These are phyloP conservation scores for Penicillium sp. DNA, from an alignment of 2,329 filamentous ascomycete genomes.

Conservation along the genomic window DNA sequence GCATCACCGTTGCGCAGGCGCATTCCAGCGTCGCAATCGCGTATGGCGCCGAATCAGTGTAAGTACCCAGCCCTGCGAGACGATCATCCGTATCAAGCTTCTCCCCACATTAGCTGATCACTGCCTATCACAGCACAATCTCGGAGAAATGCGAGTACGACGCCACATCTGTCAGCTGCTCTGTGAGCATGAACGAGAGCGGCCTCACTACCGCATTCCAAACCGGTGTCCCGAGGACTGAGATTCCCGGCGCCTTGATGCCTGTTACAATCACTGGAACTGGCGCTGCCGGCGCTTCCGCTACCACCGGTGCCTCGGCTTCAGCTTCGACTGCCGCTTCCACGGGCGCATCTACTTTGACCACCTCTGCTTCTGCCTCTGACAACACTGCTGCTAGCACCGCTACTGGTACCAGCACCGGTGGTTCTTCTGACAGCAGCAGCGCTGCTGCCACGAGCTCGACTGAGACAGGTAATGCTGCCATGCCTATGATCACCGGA, in stretches of 20 bases:
- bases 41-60: not conserved
- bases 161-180: not conserved
- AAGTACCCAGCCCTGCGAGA: not conserved
- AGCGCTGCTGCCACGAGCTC: slow-evolving; percentile 7
- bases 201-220: not conserved
- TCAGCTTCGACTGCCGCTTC: slow-evolving; percentile 6
- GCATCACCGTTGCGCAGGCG: slow-evolving; percentile 2
- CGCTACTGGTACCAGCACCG: slow-evolving; percentile 4
- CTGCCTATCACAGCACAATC: not conserved
- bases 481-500: slow-evolving; percentile 17
- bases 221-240: not conserved
- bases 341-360: not conserved
- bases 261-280: slow-evolving; percentile 7
- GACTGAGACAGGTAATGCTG: slow-evolving; percentile 14
- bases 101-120: slow-evolving; percentile 3
- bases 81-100: not conserved
- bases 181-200: not conserved
- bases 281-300: not conserved
- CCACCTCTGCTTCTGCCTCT: slow-evolving; percentile 2
- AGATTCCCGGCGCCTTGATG: slow-evolving; percentile 4
- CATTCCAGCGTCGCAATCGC: not conserved
- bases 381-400: not conserved
- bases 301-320: slow-evolving; percentile 8
- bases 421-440: not conserved
- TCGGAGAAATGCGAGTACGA: slow-evolving; percentile 2